Evolutionary conservation across 148 eudicot species (phyloP).

Genomic region (Agrostemma githago): DNA sequence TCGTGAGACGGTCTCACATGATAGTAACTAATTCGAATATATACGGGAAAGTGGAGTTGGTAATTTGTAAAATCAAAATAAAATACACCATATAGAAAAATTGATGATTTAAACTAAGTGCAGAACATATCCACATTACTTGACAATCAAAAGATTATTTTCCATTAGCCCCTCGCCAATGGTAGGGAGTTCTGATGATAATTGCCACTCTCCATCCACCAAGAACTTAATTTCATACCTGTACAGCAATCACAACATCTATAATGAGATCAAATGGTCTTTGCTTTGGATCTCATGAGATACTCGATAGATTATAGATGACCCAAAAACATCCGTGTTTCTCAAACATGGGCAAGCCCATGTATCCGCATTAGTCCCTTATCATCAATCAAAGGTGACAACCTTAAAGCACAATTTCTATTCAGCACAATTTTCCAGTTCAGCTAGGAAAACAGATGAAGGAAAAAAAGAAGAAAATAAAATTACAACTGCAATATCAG

Average conservation of each 20-base stretch:
- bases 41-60: too few relatives aligned
- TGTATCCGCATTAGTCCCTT: background rate
- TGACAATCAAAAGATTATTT: constrained; percentile 76
- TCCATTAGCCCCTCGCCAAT: constrained; percentile 68
- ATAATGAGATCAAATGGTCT: background rate
- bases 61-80: too few relatives aligned
- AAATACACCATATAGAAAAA: too few relatives aligned
- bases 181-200: constrained; percentile 69
- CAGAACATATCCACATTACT: constrained; percentile 27
- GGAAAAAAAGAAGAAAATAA: too few relatives aligned
- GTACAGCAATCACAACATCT: constrained; percentile 2
- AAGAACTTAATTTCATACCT: constrained; percentile 74
- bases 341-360: background rate
- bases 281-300: background rate
- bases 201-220: constrained; percentile 88
- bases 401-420: background rate
- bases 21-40: too few relatives aligned
- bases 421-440: background rate
- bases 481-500: background rate
- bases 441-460: background rate
- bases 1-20: too few relatives aligned
- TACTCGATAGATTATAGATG: too few relatives aligned
- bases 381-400: background rate
- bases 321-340: background rate
- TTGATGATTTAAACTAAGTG: too few relatives aligned